Percentiles rank a stretch among this genome's conserved stretches.
These are phyloP conservation scores for Ascomycota sp. DNA, from an alignment of 2,329 filamentous ascomycete genomes.

Conservation along the genomic window DNA sequence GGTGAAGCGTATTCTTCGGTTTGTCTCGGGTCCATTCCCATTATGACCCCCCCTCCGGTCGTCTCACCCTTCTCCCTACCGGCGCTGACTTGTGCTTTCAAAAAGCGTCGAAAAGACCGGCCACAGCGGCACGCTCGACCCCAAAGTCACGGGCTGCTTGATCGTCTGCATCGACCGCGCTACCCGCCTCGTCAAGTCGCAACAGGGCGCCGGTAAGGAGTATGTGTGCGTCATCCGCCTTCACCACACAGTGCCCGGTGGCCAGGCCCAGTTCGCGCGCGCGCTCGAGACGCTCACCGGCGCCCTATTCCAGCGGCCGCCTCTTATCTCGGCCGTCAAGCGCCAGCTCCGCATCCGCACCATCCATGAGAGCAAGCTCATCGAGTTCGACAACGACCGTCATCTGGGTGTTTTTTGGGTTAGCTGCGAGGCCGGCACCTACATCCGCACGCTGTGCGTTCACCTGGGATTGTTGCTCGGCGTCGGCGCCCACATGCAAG, in stretches of 20 bases:
- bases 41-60: too few species aligned
- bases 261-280: conserved; percentile 78
- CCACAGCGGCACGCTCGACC: conserved; percentile 93
- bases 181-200: conserved; percentile 92
- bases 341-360: conserved; percentile 94
- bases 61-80: background rate
- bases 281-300: conserved; percentile 92
- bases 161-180: conserved; percentile 94
- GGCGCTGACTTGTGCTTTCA: background rate
- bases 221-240: conserved; percentile 91
- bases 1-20: conserved; percentile 95
- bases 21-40: too few species aligned
- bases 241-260: conserved; percentile 86
- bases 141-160: conserved; percentile 90
- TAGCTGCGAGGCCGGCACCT: conserved; percentile 90
- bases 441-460: conserved; percentile 95
- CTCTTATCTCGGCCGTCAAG: conserved; percentile 96
- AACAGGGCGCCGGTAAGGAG: conserved; percentile 97
- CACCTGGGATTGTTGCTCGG: conserved; percentile 60
- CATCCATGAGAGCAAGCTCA: conserved; percentile 89
- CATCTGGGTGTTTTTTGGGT: conserved; percentile 98
- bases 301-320: conserved; percentile 78
- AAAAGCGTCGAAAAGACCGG: conserved; percentile 64
- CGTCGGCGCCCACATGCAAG: conserved; percentile 95
- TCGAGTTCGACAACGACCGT: conserved; percentile 96